Evolutionary conservation across 2,329 filamentous ascomycete species (phyloP), one percentile per base, ranked within the genome.

Genomic region (Claviceps lovelessii): DNA sequence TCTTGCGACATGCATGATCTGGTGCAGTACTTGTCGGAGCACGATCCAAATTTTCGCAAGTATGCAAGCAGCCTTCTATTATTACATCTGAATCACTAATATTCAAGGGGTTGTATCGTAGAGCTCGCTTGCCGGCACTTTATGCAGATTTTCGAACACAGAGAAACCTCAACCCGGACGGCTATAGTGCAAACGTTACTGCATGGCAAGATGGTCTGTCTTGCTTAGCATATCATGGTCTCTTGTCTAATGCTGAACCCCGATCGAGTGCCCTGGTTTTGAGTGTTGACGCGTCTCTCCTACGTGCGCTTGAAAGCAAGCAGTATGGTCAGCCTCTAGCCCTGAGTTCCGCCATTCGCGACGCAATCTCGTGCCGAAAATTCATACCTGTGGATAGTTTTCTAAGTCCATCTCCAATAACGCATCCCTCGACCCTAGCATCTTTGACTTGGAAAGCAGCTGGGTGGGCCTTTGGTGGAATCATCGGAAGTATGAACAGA

Each of bases 131-230:
- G 13, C 84, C 88, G 13, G 90, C 89, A 5, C 81, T 95, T 49
- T 95, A 94, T 72, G 90, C 89, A 50, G 90, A 95, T 67, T 95
- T 95, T 65, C 76, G 81, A 42, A 71, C 80, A 5, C 88, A 91
- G 61, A 78, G 78, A 62, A 80, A 78, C 44, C 80, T 86, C 28
- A 95, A 95, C 65, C 88, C 89, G 1, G 88, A 94, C 67, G 89
- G 88, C 63, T 95, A 89, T 72, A 72, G 76, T 23, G 88, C 89
- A 47, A 95, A 95, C 67, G 75, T 88, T 46, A 72, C 78, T 7
- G 87, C 88, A 53, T 95, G 90, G 90, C 81, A 84, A 56, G 78
- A 79, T 44, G 89, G 83, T 2, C 76, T 95, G 46, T 77, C 80
- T n/a, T 75, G 80, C 52, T 85, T 89, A 1, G 76, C 84, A 0